Evolutionary conservation across 106 monocot genomes (phyloP).

Genomic region (Phalaenopsis equestris): DNA sequence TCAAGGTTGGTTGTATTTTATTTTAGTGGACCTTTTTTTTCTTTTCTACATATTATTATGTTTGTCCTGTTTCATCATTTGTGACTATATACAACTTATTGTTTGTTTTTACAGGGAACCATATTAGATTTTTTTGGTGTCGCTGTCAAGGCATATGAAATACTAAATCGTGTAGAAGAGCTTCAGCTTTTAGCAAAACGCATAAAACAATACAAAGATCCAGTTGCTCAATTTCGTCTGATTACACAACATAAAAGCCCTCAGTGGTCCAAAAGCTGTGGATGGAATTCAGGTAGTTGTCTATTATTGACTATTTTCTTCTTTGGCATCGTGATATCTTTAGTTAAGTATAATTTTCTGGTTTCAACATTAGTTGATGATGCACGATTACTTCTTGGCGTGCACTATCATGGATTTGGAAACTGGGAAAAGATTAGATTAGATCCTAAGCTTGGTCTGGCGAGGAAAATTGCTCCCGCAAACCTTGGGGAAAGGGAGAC

Average conservation of each 20-base stretch:
- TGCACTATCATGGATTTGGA: conserved; percentile 96
- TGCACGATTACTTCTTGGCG: conserved; percentile 91
- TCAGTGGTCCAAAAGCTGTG: conserved; percentile 97
- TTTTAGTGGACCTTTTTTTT: conserved; percentile 5
- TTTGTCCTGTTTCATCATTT: neutral
- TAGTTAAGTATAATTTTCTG: neutral
- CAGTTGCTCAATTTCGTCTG: conserved; percentile 75
- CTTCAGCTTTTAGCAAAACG: conserved; percentile 87
- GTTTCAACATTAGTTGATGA: conserved; percentile 70
- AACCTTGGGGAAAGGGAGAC: conserved; percentile 89
- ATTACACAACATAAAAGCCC: conserved; percentile 81
- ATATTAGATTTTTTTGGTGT: conserved; percentile 97
- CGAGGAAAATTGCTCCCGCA: conserved; percentile 88
- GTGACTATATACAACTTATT: neutral
- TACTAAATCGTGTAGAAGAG: conserved; percentile 77
- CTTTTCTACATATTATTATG: neutral
- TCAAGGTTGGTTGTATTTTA: conserved; percentile 43
- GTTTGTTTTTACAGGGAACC: conserved; percentile 48
- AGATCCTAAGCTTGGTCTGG: conserved; percentile 70
- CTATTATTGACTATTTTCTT: neutral
- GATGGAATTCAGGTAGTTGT: conserved; percentile 84
- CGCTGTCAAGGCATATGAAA: conserved; percentile 79
- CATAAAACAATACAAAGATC: conserved; percentile 83
- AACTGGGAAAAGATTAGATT: conserved; percentile 98
- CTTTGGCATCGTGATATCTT: neutral